Evolutionary conservation across 495 filamentous ascomycete species (phyloP).

Genomic region (Venustampulla echinocandica): DNA sequence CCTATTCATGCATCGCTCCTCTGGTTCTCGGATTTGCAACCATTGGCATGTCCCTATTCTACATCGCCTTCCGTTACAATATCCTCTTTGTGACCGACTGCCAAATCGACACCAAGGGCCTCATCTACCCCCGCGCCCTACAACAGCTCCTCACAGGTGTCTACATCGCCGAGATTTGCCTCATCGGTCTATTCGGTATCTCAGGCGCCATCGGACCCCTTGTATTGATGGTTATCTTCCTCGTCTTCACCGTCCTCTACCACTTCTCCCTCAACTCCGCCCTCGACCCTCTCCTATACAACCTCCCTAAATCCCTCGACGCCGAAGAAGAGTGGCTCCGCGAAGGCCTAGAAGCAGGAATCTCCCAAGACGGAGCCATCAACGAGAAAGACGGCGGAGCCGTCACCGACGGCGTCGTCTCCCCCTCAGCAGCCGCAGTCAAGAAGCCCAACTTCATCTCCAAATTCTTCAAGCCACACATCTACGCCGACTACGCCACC

Average conservation of each 20-base stretch:
- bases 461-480: slow-evolving; percentile 73
- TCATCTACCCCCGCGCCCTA: slow-evolving; percentile 78
- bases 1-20: slow-evolving; percentile 86
- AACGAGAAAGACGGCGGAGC: slow-evolving; percentile 23
- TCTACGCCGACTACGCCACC: slow-evolving; percentile 60
- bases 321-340: slow-evolving; percentile 53
- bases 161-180: slow-evolving; percentile 74
- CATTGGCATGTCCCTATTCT: slow-evolving; percentile 78
- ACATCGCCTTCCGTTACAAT: slow-evolving; percentile 92
- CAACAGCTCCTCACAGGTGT: slow-evolving; percentile 86
- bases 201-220: slow-evolving; percentile 64
- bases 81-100: slow-evolving; percentile 84
- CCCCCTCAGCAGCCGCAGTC: slow-evolving; percentile 19
- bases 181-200: slow-evolving; percentile 86
- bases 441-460: slow-evolving; percentile 41
- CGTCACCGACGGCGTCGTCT: too few species aligned
- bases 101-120: slow-evolving; percentile 81
- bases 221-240: slow-evolving; percentile 72
- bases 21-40: slow-evolving; percentile 81
- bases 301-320: slow-evolving; percentile 57
- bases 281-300: slow-evolving; percentile 70
- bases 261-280: slow-evolving; percentile 74
- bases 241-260: slow-evolving; percentile 73
- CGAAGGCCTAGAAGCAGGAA: slow-evolving; percentile 26
- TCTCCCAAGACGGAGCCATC: slow-evolving; percentile 22